These are phyloP conservation scores for Penicillium ochrochloron DNA, from an alignment of 495 filamentous ascomycete species.

Conservation along the genomic window DNA sequence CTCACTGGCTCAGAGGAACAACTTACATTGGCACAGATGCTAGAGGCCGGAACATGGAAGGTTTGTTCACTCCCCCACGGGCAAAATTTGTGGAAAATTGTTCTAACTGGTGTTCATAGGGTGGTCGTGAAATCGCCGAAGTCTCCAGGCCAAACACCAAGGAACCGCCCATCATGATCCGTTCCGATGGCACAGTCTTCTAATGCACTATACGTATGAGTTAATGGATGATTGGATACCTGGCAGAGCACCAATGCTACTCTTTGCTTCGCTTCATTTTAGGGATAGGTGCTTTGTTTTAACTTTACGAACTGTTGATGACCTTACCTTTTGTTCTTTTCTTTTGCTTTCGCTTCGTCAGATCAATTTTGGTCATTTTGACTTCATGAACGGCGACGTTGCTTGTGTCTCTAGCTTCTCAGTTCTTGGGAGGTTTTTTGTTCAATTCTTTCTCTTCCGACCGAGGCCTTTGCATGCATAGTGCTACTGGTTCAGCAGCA, in stretches of 20 bases:
- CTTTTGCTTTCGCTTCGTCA: conserved; percentile 12
- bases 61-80: conserved; percentile 44
- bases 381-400: conserved; percentile 21
- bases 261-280: conserved; percentile 19
- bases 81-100: not conserved
- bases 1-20: conserved; percentile 53
- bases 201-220: conserved; percentile 51
- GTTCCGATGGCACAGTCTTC: conserved; percentile 96
- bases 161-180: conserved; percentile 94
- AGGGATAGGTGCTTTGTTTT: conserved; percentile 26
- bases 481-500: conserved; percentile 7
- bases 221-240: conserved; percentile 43
- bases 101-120: conserved; percentile 58
- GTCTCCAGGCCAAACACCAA: conserved; percentile 95
- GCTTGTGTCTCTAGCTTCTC: conserved; percentile 9
- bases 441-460: conserved; percentile 14
- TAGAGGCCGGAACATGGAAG: conserved; percentile 82
- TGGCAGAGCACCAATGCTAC: conserved; percentile 28
- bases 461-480: conserved; percentile 25
- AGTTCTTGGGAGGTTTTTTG: conserved; percentile 11
- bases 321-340: conserved; percentile 27
- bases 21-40: conserved; percentile 67
- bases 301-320: conserved; percentile 49
- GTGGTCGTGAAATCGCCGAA: conserved; percentile 93
- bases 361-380: conserved; percentile 10